phyloP scores from a whole-genome alignment of 257 asterid genomes.

The Solanum medicagineum region DNA sequence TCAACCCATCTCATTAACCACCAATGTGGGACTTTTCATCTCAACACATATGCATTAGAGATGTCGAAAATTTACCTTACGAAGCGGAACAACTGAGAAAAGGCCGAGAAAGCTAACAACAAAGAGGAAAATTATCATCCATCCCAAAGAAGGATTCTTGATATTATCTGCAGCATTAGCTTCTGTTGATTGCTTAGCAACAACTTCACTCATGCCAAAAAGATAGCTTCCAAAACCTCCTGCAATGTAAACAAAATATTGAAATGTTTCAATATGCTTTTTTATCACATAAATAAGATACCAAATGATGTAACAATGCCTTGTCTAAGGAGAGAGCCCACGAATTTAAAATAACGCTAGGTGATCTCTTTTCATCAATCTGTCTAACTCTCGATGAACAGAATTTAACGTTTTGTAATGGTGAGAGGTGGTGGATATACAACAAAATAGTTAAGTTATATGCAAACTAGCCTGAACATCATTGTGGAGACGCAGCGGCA shows the following conservation, averaged over 20 bases:
- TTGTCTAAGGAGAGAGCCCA: not conserved
- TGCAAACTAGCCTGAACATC: not conserved
- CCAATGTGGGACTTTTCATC: no score
- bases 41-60: not conserved
- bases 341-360: not conserved
- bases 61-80: constrained; percentile 33
- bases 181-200: constrained; percentile 31
- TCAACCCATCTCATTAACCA: no score
- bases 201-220: constrained; percentile 43
- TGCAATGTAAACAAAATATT: not conserved
- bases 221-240: constrained; percentile 72
- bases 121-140: constrained; percentile 60
- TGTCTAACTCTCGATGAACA: not conserved
- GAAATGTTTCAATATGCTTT: not conserved
- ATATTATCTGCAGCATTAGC: constrained; percentile 8
- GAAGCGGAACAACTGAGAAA: constrained; percentile 53
- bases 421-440: no score
- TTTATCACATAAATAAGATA: not conserved
- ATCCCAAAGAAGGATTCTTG: constrained; percentile 36
- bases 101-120: constrained; percentile 58
- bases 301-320: not conserved
- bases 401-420: not conserved
- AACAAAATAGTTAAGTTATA: not conserved
- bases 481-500: not conserved
- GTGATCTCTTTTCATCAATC: not conserved